These are phyloP conservation scores for Pulveroboletus frians DNA, from an alignment of 768 basidiomycete species.

Conservation along the genomic window DNA sequence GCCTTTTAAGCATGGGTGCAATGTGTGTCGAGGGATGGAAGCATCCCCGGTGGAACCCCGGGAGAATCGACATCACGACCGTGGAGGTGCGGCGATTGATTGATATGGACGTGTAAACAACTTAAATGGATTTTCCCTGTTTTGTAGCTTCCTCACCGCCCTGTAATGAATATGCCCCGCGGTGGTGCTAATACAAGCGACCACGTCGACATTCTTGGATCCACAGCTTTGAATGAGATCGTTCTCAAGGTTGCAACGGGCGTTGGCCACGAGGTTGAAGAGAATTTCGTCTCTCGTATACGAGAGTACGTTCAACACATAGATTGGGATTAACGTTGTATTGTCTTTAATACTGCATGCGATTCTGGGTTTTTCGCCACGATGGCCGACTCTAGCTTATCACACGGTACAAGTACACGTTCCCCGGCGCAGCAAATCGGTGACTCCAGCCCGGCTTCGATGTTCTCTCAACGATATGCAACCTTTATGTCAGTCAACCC, in stretches of 20 bases:
- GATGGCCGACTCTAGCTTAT: not conserved
- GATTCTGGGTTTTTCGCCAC: not conserved
- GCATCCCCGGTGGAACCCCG: conserved; percentile 84
- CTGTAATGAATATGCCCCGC: conserved; percentile 64
- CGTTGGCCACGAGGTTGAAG: conserved; percentile 62
- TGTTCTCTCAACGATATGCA: conserved; percentile 1
- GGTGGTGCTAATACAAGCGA: conserved; percentile 92
- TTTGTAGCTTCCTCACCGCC: conserved; percentile 71
- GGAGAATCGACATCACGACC: conserved; percentile 78
- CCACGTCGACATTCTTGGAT: conserved; percentile 82
- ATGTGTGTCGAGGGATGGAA: conserved; percentile 99
- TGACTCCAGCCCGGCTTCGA: not conserved
- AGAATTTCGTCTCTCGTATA: conserved; percentile 72
- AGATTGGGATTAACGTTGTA: conserved; percentile 60
- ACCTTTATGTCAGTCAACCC: not conserved
- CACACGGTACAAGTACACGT: not conserved
- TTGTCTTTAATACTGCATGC: conserved; percentile 3
- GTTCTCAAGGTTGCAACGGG: conserved; percentile 88
- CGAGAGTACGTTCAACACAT: conserved; percentile 68
- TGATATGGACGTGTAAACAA: not conserved
- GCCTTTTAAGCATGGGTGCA: conserved; percentile 78
- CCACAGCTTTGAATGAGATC: conserved; percentile 82
- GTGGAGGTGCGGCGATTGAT: conserved; percentile 60
- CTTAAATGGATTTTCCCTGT: conserved; percentile 4
- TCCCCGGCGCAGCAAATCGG: not conserved